Base-by-base conservation (phyloP, 2,329 filamentous ascomycete species). In the Eutypella sp. region DNA sequence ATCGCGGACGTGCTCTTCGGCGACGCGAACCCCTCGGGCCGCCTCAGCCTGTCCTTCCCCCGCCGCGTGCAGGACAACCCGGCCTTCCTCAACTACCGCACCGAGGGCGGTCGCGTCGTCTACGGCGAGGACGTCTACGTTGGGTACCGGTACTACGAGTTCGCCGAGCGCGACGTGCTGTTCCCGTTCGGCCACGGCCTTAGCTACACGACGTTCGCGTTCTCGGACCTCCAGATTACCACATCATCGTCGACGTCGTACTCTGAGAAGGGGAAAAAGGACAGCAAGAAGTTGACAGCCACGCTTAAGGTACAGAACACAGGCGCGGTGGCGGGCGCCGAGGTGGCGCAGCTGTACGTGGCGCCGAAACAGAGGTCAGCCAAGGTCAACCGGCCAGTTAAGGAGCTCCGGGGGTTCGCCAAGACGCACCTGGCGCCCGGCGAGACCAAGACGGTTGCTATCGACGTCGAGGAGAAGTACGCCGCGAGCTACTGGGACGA, bases 41-140 rank as follows among this genome's bases (percentile, higher is more conserved):
- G 90, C 63, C 73, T 91, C 1, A 84, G 86, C 0, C 71, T 90
- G 19, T 85, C 76, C 2, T 91, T 91, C 68, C 88, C 89, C 1
- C 73, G 72, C 43, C 72, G 74, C 15, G 61, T 85, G 1, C 76
- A 85, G 58, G 84, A 90, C 57, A 89, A 86, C 50, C 87, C 88
- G 1, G 79, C 85, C 0, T 90, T 84, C 67, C 73, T 89, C 56
- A 91, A 89, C 70, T 92, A 83, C 64, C 70, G 75, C 31, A 77
- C 77, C 11, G 86, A 92, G 63, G 81, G 82, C 29, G 79, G 85
- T 38, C 77, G 85, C 47, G 82, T 84, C 0, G 69, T 89, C 1
- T 93, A 92, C 60, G 85, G 85, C 40, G 88, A 93, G 64, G 87
- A 89, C 49, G 72, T 93, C 39, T 92, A 89, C 62, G 74, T 92